Conservation (phyloP, 768 basidiomycete species). For the Pholiota conissans region DNA sequence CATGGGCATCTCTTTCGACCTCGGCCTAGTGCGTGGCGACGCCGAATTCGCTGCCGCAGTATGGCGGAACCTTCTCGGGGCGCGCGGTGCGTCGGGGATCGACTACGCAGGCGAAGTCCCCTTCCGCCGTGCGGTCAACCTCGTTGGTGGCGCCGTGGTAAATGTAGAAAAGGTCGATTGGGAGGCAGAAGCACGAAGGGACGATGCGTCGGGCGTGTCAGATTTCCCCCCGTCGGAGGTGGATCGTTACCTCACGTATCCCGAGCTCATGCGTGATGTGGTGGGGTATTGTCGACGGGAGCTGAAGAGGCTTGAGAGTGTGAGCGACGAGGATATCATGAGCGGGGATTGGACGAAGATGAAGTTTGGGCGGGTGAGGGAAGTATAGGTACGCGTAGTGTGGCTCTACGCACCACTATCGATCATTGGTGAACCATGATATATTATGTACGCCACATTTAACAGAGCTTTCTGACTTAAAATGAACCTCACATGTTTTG, state of each 20-base stretch:
- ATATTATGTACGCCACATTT: no score
- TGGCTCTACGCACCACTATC: no score
- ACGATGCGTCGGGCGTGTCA: conserved; percentile 72
- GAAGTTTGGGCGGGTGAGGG: conserved; percentile 33
- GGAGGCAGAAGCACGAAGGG: conserved; percentile 56
- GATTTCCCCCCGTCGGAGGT: conserved; percentile 62
- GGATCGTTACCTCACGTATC: conserved; percentile 72
- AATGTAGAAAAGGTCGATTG: conserved; percentile 59
- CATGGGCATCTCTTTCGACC: conserved; percentile 74
- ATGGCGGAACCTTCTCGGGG: conserved; percentile 91
- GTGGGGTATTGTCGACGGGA: conserved; percentile 75
- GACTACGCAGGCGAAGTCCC: conserved; percentile 29
- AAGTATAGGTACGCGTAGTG: neutral
- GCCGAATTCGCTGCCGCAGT: conserved; percentile 32
- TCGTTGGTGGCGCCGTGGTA: conserved; percentile 66
- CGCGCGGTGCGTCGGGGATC: conserved; percentile 76
- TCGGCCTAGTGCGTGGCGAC: conserved; percentile 79
- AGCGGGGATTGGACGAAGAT: conserved; percentile 35
- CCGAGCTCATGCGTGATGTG: conserved; percentile 70
- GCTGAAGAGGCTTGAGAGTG: conserved; percentile 60
- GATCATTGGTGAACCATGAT: no score
- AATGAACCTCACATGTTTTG: no score
- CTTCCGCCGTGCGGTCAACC: conserved; percentile 68
- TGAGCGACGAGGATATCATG: conserved; percentile 46
- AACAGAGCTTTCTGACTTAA: no score